Conservation (phyloP, 805 yeast species). For the Brettanomyces bruxellensis region DNA sequence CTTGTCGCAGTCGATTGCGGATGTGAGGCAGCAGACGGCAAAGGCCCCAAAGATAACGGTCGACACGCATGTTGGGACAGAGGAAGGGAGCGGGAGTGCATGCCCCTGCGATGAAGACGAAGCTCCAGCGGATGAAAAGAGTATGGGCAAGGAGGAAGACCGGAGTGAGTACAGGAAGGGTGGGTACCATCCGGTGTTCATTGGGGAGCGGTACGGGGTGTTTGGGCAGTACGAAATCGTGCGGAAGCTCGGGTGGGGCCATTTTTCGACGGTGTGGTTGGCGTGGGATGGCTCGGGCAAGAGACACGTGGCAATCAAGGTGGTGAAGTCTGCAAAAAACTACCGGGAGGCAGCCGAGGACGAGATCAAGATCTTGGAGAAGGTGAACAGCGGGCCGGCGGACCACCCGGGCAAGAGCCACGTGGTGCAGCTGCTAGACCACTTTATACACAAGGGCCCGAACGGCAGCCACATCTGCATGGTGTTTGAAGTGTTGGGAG, state of each 20-base stretch:
- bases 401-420: slow-evolving; percentile 43
- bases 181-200: slow-evolving; percentile 56
- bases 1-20: slow-evolving; percentile 11
- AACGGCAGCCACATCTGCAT: slow-evolving; percentile 58
- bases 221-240: slow-evolving; percentile 35
- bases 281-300: slow-evolving; percentile 32
- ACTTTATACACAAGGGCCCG: slow-evolving; percentile 49
- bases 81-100: neutral
- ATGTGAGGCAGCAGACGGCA: neutral
- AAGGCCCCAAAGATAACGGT: neutral
- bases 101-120: slow-evolving; percentile 7
- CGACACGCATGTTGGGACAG: neutral
- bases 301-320: slow-evolving; percentile 52
- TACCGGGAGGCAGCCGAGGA: slow-evolving; percentile 59
- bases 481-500: slow-evolving; percentile 61
- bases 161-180: slow-evolving; percentile 45
- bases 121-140: slow-evolving; percentile 15
- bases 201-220: slow-evolving; percentile 43
- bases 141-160: slow-evolving; percentile 37
- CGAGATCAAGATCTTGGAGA: slow-evolving; percentile 44
- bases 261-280: slow-evolving; percentile 65
- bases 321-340: slow-evolving; percentile 44
- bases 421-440: slow-evolving; percentile 44
- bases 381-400: slow-evolving; percentile 21
- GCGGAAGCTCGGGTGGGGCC: slow-evolving; percentile 64